A percentile compares a stretch with the other conserved stretches of the same genome.
phyloP scores from a whole-genome alignment of 305 asterid genomes.

The Salvia sclarea region DNA sequence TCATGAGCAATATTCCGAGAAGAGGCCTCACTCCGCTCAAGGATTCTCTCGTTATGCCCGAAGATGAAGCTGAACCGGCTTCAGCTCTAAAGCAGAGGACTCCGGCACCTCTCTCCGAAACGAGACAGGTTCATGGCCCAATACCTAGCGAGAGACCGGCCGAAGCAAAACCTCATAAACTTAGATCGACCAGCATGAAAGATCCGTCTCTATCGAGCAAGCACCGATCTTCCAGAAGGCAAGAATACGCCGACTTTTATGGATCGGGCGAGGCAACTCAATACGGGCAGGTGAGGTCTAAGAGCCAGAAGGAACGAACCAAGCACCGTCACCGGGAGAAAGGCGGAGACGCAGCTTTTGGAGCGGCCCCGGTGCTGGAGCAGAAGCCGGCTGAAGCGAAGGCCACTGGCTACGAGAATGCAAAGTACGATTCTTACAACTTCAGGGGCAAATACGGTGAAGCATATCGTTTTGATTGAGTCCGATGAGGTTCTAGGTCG shows the following conservation, averaged over 20 bases:
- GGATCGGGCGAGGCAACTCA: constrained; percentile 65
- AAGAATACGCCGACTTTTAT: constrained; percentile 72
- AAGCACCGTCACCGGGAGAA: constrained; percentile 71
- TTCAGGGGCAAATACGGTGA: constrained; percentile 71
- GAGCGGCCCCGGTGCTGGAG: constrained; percentile 46
- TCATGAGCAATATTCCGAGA: constrained; percentile 36
- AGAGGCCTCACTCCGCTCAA: constrained; percentile 75
- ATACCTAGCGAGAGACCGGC: constrained; percentile 45
- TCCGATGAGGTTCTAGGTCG: not conserved
- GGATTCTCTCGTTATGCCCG: constrained; percentile 83
- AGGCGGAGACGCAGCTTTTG: constrained; percentile 49
- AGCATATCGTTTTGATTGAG: constrained; percentile 52
- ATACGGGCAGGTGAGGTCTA: constrained; percentile 54
- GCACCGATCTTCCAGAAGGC: constrained; percentile 83
- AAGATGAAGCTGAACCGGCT: constrained; percentile 62
- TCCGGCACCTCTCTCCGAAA: constrained; percentile 61
- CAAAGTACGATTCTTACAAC: constrained; percentile 61
- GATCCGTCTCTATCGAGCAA: constrained; percentile 67
- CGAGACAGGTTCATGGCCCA: constrained; percentile 51
- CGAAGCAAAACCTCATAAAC: constrained; percentile 64
- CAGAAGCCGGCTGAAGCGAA: constrained; percentile 55
- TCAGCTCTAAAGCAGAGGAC: constrained; percentile 60
- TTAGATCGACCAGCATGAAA: constrained; percentile 54
- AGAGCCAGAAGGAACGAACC: constrained; percentile 73
- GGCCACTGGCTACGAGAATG: constrained; percentile 51